phyloP scores from a whole-genome alignment of 2,329 filamentous ascomycete species.

The Aspergillus sp. region DNA sequence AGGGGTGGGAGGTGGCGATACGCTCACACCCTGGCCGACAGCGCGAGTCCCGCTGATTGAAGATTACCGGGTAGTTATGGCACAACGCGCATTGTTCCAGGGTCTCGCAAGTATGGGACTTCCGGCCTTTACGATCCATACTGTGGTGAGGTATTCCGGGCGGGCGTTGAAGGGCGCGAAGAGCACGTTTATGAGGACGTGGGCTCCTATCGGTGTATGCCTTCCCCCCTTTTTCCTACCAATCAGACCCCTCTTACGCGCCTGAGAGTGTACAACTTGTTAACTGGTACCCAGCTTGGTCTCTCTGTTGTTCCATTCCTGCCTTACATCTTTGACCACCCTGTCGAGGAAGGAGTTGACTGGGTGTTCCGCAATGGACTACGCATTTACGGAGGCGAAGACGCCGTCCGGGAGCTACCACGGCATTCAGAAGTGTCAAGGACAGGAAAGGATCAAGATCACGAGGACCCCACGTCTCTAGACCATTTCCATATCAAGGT shows the following conservation, averaged over 20 bases:
- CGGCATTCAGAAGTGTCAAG: constrained; percentile 4
- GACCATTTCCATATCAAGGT: constrained; percentile 20
- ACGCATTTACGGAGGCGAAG: constrained; percentile 66
- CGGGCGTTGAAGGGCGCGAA: constrained; percentile 79
- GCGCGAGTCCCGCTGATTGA: constrained; percentile 70
- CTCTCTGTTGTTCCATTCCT: constrained; percentile 77
- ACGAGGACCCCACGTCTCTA: constrained; percentile 22
- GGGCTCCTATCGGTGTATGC: constrained; percentile 86
- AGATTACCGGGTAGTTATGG: constrained; percentile 89
- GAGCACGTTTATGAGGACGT: constrained; percentile 74
- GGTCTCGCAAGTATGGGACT: constrained; percentile 88
- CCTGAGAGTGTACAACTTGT: not conserved
- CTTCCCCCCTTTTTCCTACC: not conserved
- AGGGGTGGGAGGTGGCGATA: constrained; percentile 15
- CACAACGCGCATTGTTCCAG: constrained; percentile 87
- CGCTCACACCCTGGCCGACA: constrained; percentile 39
- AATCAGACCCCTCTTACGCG: not conserved
- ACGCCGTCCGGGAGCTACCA: constrained; percentile 48
- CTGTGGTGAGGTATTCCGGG: constrained; percentile 85
- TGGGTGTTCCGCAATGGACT: constrained; percentile 86
- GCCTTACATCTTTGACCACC: constrained; percentile 83
- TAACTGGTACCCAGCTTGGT: constrained; percentile 52
- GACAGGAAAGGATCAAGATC: not conserved
- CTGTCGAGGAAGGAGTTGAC: constrained; percentile 88
- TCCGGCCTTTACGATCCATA: constrained; percentile 91